These are phyloP conservation scores for Emergomyces pasteurianus DNA, from an alignment of 2,329 filamentous ascomycete genomes.

Conservation along the genomic window DNA sequence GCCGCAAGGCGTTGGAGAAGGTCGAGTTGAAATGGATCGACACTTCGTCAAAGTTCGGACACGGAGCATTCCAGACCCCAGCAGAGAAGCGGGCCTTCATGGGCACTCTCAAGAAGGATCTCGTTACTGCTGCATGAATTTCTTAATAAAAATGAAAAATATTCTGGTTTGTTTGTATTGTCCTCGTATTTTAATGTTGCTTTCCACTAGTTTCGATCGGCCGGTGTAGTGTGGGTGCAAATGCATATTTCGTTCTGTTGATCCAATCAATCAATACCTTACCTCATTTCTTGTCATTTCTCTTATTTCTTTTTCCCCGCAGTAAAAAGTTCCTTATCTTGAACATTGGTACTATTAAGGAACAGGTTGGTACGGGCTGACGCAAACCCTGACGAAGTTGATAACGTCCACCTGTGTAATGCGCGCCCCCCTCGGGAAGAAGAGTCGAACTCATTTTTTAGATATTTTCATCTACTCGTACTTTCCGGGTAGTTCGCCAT, in stretches of 20 bases:
- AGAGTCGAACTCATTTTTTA: too few species aligned
- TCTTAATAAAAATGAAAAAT: constrained; percentile 1
- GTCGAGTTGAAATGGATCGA: constrained; percentile 99
- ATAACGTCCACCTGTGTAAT: neutral
- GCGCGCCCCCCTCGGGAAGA: neutral
- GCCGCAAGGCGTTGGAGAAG: constrained; percentile 93
- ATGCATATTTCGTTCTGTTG: constrained; percentile 2
- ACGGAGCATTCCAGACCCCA: constrained; percentile 97
- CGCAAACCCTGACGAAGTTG: neutral
- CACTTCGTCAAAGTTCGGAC: constrained; percentile 98
- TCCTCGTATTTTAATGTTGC: neutral
- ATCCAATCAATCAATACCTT: neutral
- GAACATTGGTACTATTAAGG: neutral
- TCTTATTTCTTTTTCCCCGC: neutral
- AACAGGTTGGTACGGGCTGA: neutral
- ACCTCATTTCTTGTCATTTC: neutral
- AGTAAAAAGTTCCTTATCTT: neutral
- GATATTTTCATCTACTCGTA: neutral
- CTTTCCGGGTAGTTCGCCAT: neutral
- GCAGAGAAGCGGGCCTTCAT: constrained; percentile 97
- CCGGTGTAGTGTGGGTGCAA: constrained; percentile 4
- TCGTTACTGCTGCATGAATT: constrained; percentile 33
- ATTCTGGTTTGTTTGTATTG: neutral
- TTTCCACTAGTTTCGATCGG: neutral
- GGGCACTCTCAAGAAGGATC: constrained; percentile 99